Percentiles rank a stretch among this genome's conserved stretches.
phyloP scores from a whole-genome alignment of 306 rosid genomes.

The Sechiopsis laciniata region DNA sequence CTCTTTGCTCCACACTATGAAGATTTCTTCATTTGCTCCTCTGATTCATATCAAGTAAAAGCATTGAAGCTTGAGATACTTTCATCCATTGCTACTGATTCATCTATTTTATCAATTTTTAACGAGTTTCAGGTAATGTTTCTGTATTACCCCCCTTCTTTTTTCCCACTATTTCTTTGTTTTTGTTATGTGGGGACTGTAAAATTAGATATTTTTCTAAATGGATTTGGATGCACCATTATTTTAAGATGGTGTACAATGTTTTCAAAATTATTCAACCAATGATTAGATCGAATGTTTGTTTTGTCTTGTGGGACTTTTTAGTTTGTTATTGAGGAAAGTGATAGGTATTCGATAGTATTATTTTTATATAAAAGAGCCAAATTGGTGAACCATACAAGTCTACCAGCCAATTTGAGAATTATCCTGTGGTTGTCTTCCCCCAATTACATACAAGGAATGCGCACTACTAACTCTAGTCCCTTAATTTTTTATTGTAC shows the following conservation, averaged over 20 bases:
- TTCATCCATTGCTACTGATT: constrained; percentile 58
- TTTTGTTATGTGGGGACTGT: neutral
- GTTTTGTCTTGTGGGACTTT: neutral
- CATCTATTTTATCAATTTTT: constrained; percentile 53
- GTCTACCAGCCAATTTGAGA: neutral
- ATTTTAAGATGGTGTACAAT: neutral
- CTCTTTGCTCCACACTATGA: constrained; percentile 70
- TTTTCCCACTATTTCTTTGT: neutral
- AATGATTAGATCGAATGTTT: neutral
- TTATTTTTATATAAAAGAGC: neutral
- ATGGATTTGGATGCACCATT: neutral
- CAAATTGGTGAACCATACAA: neutral
- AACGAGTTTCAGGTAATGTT: constrained; percentile 83
- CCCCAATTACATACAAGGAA: neutral
- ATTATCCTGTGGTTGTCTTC: neutral
- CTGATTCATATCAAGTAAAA: constrained; percentile 86
- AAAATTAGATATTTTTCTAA: neutral
- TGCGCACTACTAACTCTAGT: neutral
- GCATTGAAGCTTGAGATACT: constrained; percentile 81
- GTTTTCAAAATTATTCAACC: neutral
- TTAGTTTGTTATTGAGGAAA: neutral
- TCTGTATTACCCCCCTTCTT: neutral
- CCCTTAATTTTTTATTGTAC: neutral
- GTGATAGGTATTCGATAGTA: neutral
- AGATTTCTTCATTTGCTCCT: constrained; percentile 69